Evolutionary conservation across 1,284 basidiomycete species (phyloP).

Genomic region (Rhodotorula sp.): DNA sequence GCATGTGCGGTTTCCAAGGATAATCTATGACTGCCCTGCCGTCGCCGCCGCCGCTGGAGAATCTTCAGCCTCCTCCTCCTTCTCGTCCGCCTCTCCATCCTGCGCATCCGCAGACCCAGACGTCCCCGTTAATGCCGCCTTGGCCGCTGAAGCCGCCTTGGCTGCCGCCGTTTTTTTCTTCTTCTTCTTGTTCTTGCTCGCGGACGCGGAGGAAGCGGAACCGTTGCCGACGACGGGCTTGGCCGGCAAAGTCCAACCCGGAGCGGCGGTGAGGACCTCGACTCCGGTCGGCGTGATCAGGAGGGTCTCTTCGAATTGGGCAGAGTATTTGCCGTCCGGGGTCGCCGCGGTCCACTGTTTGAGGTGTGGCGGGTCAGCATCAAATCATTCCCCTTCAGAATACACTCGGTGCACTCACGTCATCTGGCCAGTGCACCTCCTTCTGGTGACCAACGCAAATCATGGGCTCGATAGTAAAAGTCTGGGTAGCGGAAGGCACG

Average conservation of each 20-base stretch:
- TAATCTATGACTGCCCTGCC: too few relatives aligned
- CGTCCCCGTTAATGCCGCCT: not conserved
- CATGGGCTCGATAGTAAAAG: constrained; percentile 78
- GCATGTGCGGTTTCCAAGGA: too few relatives aligned
- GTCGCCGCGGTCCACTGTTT: constrained; percentile 86
- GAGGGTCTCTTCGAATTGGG: constrained; percentile 93
- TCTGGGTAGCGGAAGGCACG: constrained; percentile 32
- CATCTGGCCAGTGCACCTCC: constrained; percentile 47
- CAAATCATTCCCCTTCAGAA: too few relatives aligned
- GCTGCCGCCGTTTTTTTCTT: not conserved
- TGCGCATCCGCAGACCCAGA: too few relatives aligned
- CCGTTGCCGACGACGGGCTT: not conserved
- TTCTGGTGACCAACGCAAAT: constrained; percentile 68
- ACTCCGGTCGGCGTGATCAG: constrained; percentile 90
- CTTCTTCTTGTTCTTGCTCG: constrained; percentile 18
- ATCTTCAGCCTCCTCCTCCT: not conserved
- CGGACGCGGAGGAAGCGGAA: not conserved
- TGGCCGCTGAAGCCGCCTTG: not conserved
- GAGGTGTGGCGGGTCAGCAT: too few relatives aligned
- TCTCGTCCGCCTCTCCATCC: too few relatives aligned
- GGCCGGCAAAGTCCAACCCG: constrained; percentile 34
- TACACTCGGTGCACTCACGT: constrained; percentile 20
- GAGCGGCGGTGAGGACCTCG: constrained; percentile 75
- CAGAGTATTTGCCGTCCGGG: constrained; percentile 69
- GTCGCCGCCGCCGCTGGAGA: too few relatives aligned